These are phyloP conservation scores for Russula dissimulans DNA, from an alignment of 768 basidiomycete genomes.

Conservation along the genomic window DNA sequence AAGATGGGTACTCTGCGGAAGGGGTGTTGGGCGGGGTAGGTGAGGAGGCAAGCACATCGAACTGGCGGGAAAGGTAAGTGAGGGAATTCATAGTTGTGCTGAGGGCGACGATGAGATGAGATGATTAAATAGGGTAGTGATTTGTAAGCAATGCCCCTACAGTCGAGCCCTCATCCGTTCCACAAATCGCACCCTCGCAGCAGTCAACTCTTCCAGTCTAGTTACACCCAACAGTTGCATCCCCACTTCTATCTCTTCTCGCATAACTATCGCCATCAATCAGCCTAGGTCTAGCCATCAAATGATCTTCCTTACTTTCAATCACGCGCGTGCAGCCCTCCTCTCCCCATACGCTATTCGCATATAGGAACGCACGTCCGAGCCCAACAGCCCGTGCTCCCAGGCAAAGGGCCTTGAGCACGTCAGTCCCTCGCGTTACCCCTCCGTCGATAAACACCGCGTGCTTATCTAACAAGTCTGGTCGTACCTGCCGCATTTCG, in stretches of 20 bases:
- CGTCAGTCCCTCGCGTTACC: slow-evolving; percentile 37
- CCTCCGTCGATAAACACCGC: slow-evolving; percentile 41
- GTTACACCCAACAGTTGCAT: slow-evolving; percentile 36
- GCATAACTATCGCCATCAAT: slow-evolving; percentile 26
- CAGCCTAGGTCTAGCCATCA: background rate
- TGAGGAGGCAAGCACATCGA: slow-evolving; percentile 62
- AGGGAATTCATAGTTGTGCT: slow-evolving; percentile 63
- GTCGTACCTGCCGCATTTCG: slow-evolving; percentile 34
- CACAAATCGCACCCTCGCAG: slow-evolving; percentile 29
- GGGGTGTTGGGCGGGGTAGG: slow-evolving; percentile 53
- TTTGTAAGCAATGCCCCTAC: background rate
- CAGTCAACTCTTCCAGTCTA: slow-evolving; percentile 29
- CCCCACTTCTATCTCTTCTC: slow-evolving; percentile 33
- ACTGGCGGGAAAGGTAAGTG: slow-evolving; percentile 69
- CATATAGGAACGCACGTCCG: slow-evolving; percentile 37
- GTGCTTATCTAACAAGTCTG: slow-evolving; percentile 30
- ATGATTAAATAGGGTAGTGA: background rate
- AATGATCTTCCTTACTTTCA: slow-evolving; percentile 20
- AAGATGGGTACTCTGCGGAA: slow-evolving; percentile 27
- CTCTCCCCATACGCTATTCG: slow-evolving; percentile 31
- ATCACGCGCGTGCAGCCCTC: slow-evolving; percentile 23
- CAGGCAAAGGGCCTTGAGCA: slow-evolving; percentile 41
- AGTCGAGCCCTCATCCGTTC: background rate
- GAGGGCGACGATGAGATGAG: background rate
- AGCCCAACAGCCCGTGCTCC: slow-evolving; percentile 39